Evolutionary conservation across 2,329 filamentous ascomycete genomes (phyloP), one percentile per base, ranked within the genome.

Genomic region (Pseudopyrenochaeta lycopersici): DNA sequence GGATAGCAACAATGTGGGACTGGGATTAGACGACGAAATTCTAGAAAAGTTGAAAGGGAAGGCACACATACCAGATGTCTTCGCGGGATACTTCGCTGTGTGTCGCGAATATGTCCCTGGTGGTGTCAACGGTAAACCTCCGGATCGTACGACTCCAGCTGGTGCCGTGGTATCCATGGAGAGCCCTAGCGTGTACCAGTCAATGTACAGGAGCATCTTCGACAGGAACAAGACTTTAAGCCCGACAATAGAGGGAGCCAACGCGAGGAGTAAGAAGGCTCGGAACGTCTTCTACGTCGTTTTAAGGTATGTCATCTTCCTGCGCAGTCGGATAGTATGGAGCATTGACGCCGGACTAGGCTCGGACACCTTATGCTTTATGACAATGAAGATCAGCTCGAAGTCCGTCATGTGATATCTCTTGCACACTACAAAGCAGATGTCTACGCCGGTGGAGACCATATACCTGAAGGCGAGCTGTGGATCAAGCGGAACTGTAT

Each of bases 131-230:
- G 91, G 92, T 55, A 96, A 94, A 77, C 92, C 93, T 5, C 92
- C 94, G 53, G 93, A 97, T 78, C 86, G 92, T 55, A 86, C 88
- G 29, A 94, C 91, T 0, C 91, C 92, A 5, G 85, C 91, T 11
- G 92, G 91, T 15, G 88, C 90, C 51, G 89, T 90, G 14, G 87
- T 95, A 39, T 86, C 89, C 30, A 82, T 90, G 36, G 90, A 92
- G 51, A 96, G 92, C 70, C 92, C 90, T 51, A 97, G 94, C 74
- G 94, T 99, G 32, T 98, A 98, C 76, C 95, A 98, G 83, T 90
- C 90, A 74, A 97, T 99, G 92, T 99, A 99, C 78, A 84, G 92
- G 72, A 97, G 90, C 74, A 89, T 99, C 57, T 98, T 99, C 73
- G 92, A 97, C 66, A 86, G 94, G 30, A 76, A 73, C 60, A 79